Evolutionary conservation across 2,329 filamentous ascomycete species (phyloP).

Genomic region (Aspergillus clavatus): DNA sequence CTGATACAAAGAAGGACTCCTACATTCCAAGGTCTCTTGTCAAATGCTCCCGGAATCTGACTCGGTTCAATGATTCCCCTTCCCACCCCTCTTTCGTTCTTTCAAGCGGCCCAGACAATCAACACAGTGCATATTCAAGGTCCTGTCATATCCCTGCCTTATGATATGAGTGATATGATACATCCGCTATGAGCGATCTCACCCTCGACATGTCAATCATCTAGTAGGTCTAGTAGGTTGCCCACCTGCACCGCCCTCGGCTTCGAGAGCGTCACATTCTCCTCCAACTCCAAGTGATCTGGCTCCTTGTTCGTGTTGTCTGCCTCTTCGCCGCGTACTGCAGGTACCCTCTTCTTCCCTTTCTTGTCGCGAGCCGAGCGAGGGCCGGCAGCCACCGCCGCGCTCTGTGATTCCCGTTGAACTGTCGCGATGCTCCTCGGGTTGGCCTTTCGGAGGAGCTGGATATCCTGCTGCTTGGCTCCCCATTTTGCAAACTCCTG

Average conservation of each 20-base stretch:
- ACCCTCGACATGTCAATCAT: not conserved
- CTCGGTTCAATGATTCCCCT: too few species aligned
- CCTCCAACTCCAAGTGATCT: too few species aligned
- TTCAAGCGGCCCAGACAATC: too few species aligned
- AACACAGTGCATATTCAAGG: not conserved
- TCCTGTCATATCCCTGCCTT: not conserved
- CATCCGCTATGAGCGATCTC: not conserved
- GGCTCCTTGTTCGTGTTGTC: not conserved
- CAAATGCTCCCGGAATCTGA: too few species aligned
- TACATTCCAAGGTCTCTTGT: too few species aligned
- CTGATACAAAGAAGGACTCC: too few species aligned
- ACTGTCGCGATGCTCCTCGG: not conserved
- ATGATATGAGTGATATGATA: too few species aligned
- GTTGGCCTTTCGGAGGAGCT: slow-evolving; percentile 14
- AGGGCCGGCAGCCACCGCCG: not conserved
- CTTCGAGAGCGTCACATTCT: too few species aligned
- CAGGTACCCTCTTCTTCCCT: not conserved
- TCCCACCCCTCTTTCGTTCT: too few species aligned
- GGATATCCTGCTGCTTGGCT: slow-evolving; percentile 24
- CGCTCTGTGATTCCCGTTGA: not conserved
- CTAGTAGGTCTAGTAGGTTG: not conserved
- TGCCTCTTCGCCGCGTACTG: not conserved
- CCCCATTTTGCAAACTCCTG: slow-evolving; percentile 29
- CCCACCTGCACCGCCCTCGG: not conserved
- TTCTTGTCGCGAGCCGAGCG: not conserved